Percentiles rank a stretch among this genome's conserved stretches.
Conservation (phyloP, 345 rosid species). For the Salix purpurea region DNA sequence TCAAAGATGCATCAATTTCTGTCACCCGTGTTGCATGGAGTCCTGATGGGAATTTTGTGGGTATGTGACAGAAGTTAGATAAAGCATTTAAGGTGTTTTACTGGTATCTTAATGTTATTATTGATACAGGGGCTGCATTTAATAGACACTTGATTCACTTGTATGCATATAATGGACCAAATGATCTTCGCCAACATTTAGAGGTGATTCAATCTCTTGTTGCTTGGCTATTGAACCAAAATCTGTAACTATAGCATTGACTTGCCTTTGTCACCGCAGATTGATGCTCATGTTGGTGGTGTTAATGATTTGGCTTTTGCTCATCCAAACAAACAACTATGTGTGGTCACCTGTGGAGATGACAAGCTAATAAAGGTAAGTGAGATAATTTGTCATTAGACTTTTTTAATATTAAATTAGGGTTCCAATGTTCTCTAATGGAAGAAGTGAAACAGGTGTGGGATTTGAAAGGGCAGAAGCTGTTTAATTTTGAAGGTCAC, state of each 20-base stretch:
- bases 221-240: conserved; percentile 1
- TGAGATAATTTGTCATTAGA: not conserved
- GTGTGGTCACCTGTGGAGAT: conserved; percentile 89
- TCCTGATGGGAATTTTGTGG: conserved; percentile 30
- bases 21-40: conserved; percentile 34
- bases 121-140: conserved; percentile 65
- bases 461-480: conserved; percentile 57
- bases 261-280: conserved; percentile 39
- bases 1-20: conserved; percentile 24
- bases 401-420: conserved; percentile 3
- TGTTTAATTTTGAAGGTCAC: conserved; percentile 78
- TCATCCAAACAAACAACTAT: conserved; percentile 66
- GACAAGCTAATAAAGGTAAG: conserved; percentile 82
- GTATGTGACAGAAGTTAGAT: conserved; percentile 33
- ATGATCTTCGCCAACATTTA: conserved; percentile 51
- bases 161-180: conserved; percentile 49
- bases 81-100: not conserved
- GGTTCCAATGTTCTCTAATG: conserved; percentile 20
- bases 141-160: conserved; percentile 65
- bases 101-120: conserved; percentile 27
- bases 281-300: conserved; percentile 80
- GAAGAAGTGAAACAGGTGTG: conserved; percentile 63
- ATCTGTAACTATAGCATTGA: conserved; percentile 10
- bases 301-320: conserved; percentile 92
- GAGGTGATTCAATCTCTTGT: conserved; percentile 41